Percentiles rank a stretch among this genome's conserved stretches.
Evolutionary conservation across 2,329 filamentous ascomycete genomes (phyloP).

Genomic region (Fusarium piperis): DNA sequence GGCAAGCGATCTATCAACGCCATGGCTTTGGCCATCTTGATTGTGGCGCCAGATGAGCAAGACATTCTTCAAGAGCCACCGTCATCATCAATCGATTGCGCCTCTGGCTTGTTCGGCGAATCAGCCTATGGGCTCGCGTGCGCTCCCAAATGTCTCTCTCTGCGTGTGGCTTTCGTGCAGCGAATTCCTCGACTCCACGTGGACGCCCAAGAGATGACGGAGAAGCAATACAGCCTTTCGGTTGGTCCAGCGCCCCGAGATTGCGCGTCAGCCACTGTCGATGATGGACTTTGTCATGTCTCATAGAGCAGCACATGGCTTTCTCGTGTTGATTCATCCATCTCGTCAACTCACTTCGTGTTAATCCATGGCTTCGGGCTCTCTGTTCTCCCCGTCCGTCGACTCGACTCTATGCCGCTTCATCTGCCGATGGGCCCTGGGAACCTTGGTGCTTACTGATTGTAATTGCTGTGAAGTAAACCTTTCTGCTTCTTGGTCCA

Average conservation of each 20-base stretch:
- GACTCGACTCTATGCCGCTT: background rate
- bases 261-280: slow-evolving; percentile 32
- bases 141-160: slow-evolving; percentile 3
- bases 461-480: background rate
- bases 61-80: background rate
- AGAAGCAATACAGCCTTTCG: slow-evolving; percentile 12
- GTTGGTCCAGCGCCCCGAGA: slow-evolving; percentile 32
- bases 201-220: slow-evolving; percentile 22
- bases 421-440: slow-evolving; percentile 27
- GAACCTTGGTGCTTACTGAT: slow-evolving; percentile 17
- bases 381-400: background rate
- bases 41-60: slow-evolving; percentile 18
- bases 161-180: slow-evolving; percentile 17
- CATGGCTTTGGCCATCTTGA: slow-evolving; percentile 2
- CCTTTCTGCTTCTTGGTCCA: background rate
- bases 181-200: slow-evolving; percentile 43
- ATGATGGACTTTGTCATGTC: slow-evolving; percentile 14
- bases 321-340: slow-evolving; percentile 13
- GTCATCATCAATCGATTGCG: slow-evolving; percentile 1
- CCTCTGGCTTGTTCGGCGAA: background rate
- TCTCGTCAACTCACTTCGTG: background rate
- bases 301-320: slow-evolving; percentile 25
- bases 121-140: slow-evolving; percentile 1
- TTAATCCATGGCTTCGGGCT: slow-evolving; percentile 10
- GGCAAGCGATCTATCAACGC: background rate